phyloP scores from a whole-genome alignment of 495 filamentous ascomycete genomes.

The Penicillium subrubescens region DNA sequence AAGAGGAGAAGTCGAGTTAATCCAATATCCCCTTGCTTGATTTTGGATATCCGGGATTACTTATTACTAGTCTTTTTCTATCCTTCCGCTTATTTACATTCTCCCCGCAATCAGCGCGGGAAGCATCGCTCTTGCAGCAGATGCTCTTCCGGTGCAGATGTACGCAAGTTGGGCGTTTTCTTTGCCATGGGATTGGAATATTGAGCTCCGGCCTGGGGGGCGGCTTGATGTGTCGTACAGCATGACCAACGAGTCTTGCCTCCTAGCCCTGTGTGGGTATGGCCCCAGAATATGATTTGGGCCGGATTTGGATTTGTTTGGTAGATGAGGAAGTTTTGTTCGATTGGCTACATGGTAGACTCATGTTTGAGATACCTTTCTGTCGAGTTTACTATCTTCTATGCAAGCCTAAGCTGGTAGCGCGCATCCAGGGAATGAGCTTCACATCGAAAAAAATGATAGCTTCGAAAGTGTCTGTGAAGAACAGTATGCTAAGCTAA shows the following conservation, averaged over 20 bases:
- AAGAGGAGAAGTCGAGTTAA: background rate
- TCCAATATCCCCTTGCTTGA: background rate
- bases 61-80: background rate
- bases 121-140: slow-evolving; percentile 3
- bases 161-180: slow-evolving; percentile 20
- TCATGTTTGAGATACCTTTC: background rate
- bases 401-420: background rate
- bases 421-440: background rate
- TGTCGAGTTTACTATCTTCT: background rate
- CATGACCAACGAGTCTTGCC: slow-evolving; percentile 16
- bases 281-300: background rate
- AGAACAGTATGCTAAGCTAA: background rate
- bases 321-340: background rate
- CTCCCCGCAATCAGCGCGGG: slow-evolving; percentile 5
- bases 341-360: background rate
- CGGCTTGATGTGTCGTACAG: slow-evolving; percentile 22
- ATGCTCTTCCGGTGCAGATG: slow-evolving; percentile 13
- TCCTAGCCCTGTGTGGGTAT: background rate
- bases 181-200: slow-evolving; percentile 13
- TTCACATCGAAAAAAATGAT: background rate
- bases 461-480: background rate
- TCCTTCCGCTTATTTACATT: background rate
- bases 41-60: background rate
- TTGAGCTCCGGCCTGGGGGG: slow-evolving; percentile 3
- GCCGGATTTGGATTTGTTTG: background rate